Evolutionary conservation across 108 stramenopile species (phyloP), one percentile per base, ranked within the genome.

Genomic region (Cylindrotheca closterium): DNA sequence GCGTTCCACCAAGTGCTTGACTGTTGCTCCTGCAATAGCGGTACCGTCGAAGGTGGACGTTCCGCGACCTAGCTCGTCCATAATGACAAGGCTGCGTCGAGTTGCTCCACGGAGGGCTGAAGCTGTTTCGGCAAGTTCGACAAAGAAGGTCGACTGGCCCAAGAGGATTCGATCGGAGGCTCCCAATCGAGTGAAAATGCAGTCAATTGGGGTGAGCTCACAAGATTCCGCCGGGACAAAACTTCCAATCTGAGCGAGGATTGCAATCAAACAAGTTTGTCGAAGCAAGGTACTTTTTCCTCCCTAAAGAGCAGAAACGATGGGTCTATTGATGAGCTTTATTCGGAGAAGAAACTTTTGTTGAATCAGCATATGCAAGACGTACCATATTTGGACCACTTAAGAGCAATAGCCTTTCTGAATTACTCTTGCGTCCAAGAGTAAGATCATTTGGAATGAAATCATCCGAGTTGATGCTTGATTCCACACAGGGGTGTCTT

Each of bases 41-140:
- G 98, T 98, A 29, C 99, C 99, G 70, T 99, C 99, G 66, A 98
- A 99, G 0, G 99, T 99, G 17, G 87, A 83, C 12, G 99, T 99
- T 46, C 98, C 98, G 57, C 88, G 67, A 21, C 98, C 98, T 19
- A 99, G 85, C 80, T 99, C 99, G 63, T 98, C 98, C 81, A 99
- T 95, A 56, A 99, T 99, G 51, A 98, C 96, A 45, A 99, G 73
- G 53, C 88, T 91, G 24, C 96, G 72, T 33, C 87, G 65, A 7
- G 98, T 97, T 15, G 98, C 98, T 23, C 91, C 89, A 32, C 96
- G 78, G 4, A 99, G 84, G 4, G 98, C 97, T n/a, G 94, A 86
- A 0, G 99, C 95, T 26, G 98, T 99, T 73, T 99, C 99, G 2
- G 95, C 93, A 17, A 99, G 86, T 71, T 83, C 63, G 10, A 99